Base-by-base conservation (phyloP, 1,139 yeast species). In the Blastobotrys persicus region DNA sequence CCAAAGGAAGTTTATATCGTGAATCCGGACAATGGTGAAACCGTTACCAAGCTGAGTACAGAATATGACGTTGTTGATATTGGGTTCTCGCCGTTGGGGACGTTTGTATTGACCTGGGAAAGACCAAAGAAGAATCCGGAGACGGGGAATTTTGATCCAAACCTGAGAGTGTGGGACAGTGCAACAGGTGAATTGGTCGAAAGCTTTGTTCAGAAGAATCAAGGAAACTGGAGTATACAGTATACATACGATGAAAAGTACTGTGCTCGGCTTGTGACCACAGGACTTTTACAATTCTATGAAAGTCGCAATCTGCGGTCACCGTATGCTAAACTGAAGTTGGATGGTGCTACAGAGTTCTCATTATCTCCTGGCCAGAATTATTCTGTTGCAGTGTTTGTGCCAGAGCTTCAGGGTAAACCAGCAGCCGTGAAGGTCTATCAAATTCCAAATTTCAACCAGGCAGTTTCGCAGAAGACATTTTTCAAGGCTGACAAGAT, bases 401-500 rank as follows among this genome's bases (percentile, higher is more conserved):
- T 87, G 33, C 96, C 97, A 6, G 97, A 89, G 63, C 78, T 81
- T 59, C 74, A 78, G 49, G 73, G 73, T 52, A 84, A 85, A 64
- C 98, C 98, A 2, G 97, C 97, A 11, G 80, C 77, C 58, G 92
- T 92, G 47, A 79, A 85, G 56, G 86, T 94, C 55, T 94, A 85
- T 76, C 80, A 86, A 68, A 75, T 84, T 60, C 77, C 77, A 31
- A 79, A 80, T 62, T 85, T 89, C 64, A 74, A 77, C 51, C 88
- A 84, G 59, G 92, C 96, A 26, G 83, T 88, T 45, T 85, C 95
- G 47, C 81, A 84, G 55, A 92, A 92, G 68, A 81, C 88, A 52
- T 88, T 94, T 63, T 92, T 92, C 79, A 91, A 91, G 73, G 98
- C 98, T 42, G 98, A 94, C 66, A 81, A 85, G 60, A 94, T 96